Evolutionary conservation across 176 grass and related monocot species (phyloP).

Genomic region (Hordeum marinum): DNA sequence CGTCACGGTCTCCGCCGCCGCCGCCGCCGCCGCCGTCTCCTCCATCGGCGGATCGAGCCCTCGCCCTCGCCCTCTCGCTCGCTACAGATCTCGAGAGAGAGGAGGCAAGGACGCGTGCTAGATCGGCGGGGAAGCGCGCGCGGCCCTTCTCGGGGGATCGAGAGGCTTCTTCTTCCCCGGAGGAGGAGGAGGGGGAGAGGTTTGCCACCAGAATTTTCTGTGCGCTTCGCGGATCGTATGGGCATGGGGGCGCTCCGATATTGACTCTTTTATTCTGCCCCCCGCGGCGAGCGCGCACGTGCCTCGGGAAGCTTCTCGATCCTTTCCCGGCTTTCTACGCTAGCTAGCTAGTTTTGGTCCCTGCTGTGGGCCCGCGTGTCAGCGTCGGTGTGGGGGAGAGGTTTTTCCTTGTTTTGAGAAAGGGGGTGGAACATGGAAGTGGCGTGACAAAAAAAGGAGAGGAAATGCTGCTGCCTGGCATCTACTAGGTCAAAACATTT

Average conservation of each 20-base stretch:
- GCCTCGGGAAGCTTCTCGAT: conserved; percentile 23
- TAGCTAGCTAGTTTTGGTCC: neutral
- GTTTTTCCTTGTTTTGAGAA: neutral
- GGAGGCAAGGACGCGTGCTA: neutral
- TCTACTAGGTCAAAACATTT: too few species aligned
- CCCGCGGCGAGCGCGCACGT: neutral
- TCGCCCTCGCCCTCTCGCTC: neutral
- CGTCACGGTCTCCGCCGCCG: neutral
- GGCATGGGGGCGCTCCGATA: neutral
- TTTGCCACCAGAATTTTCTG: neutral
- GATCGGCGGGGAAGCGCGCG: neutral
- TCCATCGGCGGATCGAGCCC: conserved; percentile 34
- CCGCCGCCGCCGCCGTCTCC: conserved; percentile 19
- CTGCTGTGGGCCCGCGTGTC: neutral
- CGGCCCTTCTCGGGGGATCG: neutral
- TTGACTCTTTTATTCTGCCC: neutral
- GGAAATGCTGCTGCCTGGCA: too few species aligned
- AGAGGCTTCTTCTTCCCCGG: neutral
- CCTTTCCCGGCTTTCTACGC: too few species aligned
- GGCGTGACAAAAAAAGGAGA: too few species aligned
- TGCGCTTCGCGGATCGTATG: neutral
- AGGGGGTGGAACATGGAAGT: neutral
- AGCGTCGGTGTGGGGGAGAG: neutral
- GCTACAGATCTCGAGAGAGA: conserved; percentile 4
- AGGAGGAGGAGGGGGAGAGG: neutral